A percentile compares a stretch with the other conserved stretches of the same genome.
phyloP scores from a whole-genome alignment of 2,329 filamentous ascomycete species.

The Scolecobasidium constrictum region DNA sequence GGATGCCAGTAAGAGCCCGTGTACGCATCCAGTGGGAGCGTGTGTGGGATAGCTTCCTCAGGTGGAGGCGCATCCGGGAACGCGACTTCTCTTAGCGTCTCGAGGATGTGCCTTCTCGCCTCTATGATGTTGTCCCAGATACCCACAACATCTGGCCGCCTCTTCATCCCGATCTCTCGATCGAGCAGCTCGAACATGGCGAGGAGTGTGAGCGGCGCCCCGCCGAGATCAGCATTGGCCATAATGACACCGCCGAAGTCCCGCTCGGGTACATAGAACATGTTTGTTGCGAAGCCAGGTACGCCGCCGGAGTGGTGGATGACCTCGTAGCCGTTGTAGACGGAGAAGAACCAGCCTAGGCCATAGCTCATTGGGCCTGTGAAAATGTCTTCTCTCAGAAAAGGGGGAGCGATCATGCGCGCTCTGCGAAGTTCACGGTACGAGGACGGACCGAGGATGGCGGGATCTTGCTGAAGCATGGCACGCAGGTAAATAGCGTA shows the following conservation, averaged over 20 bases:
- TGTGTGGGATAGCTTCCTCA: background rate
- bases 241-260: conserved; percentile 7
- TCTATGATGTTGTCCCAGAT: background rate
- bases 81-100: background rate
- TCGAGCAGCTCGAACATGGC: background rate
- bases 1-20: background rate
- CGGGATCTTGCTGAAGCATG: conserved; percentile 12
- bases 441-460: conserved; percentile 3
- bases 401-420: background rate
- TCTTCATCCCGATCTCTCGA: background rate
- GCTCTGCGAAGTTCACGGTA: conserved; percentile 9
- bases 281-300: conserved; percentile 4
- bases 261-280: conserved; percentile 6
- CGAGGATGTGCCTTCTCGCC: background rate
- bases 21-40: background rate
- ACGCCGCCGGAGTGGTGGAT: conserved; percentile 4
- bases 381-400: background rate
- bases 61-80: background rate
- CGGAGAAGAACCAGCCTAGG: conserved; percentile 1
- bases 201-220: background rate
- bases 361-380: background rate
- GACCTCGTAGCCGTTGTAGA: conserved; percentile 5
- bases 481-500: conserved; percentile 18
- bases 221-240: conserved; percentile 5
- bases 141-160: background rate